Percentiles rank a stretch among this genome's conserved stretches.
phyloP scores from a whole-genome alignment of 805 yeast genomes.

The Clavispora carvajalis region DNA sequence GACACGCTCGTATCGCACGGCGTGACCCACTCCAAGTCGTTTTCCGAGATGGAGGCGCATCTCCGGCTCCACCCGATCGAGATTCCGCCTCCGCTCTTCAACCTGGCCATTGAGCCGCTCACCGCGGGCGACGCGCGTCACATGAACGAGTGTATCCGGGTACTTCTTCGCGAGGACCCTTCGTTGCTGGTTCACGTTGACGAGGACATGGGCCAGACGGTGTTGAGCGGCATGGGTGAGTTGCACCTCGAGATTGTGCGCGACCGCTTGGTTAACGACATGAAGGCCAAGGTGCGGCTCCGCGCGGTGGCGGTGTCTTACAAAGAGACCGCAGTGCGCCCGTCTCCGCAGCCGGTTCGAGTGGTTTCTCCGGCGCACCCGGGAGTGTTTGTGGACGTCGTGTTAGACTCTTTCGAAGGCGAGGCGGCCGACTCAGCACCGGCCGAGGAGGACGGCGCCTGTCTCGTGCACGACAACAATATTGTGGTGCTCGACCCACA shows the following conservation, averaged over 20 bases:
- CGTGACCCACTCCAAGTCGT: slow-evolving; percentile 34
- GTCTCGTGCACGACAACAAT: slow-evolving; percentile 43
- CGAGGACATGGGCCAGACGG: slow-evolving; percentile 84
- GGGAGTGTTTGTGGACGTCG: slow-evolving; percentile 19
- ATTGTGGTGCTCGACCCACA: slow-evolving; percentile 31
- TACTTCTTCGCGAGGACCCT: slow-evolving; percentile 84
- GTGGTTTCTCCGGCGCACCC: slow-evolving; percentile 16
- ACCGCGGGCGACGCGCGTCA: slow-evolving; percentile 75
- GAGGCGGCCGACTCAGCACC: slow-evolving; percentile 23
- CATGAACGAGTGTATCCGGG: slow-evolving; percentile 63
- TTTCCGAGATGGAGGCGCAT: slow-evolving; percentile 37
- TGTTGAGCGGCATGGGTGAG: slow-evolving; percentile 96
- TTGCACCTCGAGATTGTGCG: slow-evolving; percentile 84
- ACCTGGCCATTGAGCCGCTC: slow-evolving; percentile 75
- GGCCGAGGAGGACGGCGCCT: slow-evolving; percentile 38
- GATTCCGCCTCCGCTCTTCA: slow-evolving; percentile 91
- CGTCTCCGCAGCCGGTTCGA: slow-evolving; percentile 16
- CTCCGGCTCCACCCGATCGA: slow-evolving; percentile 66
- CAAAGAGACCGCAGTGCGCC: slow-evolving; percentile 55
- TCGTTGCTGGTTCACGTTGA: slow-evolving; percentile 66
- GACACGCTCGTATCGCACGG: slow-evolving; percentile 75
- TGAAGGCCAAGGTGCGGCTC: slow-evolving; percentile 75
- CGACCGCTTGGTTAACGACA: slow-evolving; percentile 72
- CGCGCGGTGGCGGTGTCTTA: slow-evolving; percentile 87
- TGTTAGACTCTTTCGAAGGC: slow-evolving; percentile 36